phyloP scores from a whole-genome alignment of 2,329 filamentous ascomycete species.

The Dactylellina drechsleri region DNA sequence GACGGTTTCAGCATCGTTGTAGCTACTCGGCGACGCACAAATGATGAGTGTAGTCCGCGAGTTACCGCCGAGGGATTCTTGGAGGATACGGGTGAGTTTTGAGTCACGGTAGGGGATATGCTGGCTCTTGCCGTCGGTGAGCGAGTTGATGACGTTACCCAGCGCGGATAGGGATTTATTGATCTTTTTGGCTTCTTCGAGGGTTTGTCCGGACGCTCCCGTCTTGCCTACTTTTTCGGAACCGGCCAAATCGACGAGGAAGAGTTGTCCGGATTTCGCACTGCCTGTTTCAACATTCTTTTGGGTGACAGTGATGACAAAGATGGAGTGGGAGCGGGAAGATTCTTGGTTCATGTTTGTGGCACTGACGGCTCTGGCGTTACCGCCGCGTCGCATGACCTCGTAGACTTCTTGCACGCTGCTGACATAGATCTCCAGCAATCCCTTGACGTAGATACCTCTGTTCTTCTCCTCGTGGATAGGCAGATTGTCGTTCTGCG shows the following conservation, averaged over 20 bases:
- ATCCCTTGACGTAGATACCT: slow-evolving; percentile 88
- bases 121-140: slow-evolving; percentile 93
- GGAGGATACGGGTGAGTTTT: slow-evolving; percentile 92
- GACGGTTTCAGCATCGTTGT: slow-evolving; percentile 97
- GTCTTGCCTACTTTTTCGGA: slow-evolving; percentile 98
- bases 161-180: slow-evolving; percentile 96
- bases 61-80: slow-evolving; percentile 98
- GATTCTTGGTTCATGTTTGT: slow-evolving; percentile 98
- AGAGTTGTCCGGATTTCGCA: slow-evolving; percentile 91
- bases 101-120: slow-evolving; percentile 99
- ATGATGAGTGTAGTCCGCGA: slow-evolving; percentile 99
- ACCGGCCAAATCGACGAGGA: slow-evolving; percentile 96
- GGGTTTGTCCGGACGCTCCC: slow-evolving; percentile 89
- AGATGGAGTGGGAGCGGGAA: slow-evolving; percentile 95
- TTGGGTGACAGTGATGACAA: slow-evolving; percentile 95
- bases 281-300: slow-evolving; percentile 91
- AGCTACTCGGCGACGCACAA: slow-evolving; percentile 93
- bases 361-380: slow-evolving; percentile 92
- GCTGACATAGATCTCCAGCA: slow-evolving; percentile 89
- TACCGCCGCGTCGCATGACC: slow-evolving; percentile 95
- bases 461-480: slow-evolving; percentile 90
- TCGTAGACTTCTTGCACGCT: slow-evolving; percentile 98
- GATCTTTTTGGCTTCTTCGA: slow-evolving; percentile 97
- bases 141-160: slow-evolving; percentile 96
- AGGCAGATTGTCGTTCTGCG: slow-evolving; percentile 86